Evolutionary conservation across 306 rosid genomes (phyloP).

Genomic region (Inga leiocalycina): DNA sequence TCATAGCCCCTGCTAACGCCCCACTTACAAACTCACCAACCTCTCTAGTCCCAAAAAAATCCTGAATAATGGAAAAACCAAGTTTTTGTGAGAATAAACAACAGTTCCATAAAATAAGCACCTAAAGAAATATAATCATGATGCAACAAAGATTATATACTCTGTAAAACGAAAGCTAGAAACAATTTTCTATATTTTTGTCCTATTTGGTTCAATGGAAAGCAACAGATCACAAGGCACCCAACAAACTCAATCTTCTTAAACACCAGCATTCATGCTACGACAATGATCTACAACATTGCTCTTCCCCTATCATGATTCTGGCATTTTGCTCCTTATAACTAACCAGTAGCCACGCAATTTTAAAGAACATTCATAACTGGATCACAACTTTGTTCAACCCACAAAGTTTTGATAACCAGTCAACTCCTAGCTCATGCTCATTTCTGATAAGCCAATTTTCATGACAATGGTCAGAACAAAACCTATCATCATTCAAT

Average conservation of each 20-base stretch:
- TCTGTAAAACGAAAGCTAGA: neutral
- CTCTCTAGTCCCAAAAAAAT: constrained; percentile 66
- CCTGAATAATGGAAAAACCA: constrained; percentile 53
- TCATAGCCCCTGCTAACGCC: constrained; percentile 96
- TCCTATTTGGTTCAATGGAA: neutral
- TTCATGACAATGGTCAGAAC: neutral
- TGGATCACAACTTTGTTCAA: neutral
- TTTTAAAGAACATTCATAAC: neutral
- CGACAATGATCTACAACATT: neutral
- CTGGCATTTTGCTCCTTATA: neutral
- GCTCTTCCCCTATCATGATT: neutral
- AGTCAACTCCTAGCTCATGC: constrained; percentile 3
- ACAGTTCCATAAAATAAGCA: neutral
- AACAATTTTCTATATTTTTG: neutral
- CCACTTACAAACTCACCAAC: constrained; percentile 88
- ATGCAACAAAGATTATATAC: neutral
- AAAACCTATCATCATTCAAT: neutral
- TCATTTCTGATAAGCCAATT: neutral
- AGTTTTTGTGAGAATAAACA: neutral
- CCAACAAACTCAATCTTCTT: neutral
- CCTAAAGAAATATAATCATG: neutral
- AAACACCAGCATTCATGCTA: neutral
- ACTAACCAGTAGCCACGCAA: neutral
- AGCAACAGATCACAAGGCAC: neutral
- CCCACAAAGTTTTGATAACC: neutral